Percentiles rank a stretch among this genome's conserved stretches.
Evolutionary conservation across 2,329 filamentous ascomycete genomes (phyloP).

Genomic region (Claviceps sp.): DNA sequence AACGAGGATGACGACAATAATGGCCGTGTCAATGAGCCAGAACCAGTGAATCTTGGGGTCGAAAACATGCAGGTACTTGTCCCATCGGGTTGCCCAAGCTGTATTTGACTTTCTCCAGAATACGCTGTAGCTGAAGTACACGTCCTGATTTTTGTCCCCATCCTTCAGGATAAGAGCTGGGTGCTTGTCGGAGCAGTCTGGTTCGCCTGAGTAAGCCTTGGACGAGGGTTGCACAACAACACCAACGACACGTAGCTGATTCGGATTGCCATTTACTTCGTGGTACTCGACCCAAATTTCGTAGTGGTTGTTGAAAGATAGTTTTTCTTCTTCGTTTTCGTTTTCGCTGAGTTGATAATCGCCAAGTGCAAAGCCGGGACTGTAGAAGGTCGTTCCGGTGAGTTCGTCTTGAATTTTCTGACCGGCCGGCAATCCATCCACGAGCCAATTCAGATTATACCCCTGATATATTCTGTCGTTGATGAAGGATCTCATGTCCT

Average conservation of each 20-base stretch:
- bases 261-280: conserved; percentile 49
- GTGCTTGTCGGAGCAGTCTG: conserved; percentile 49
- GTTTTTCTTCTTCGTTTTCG: conserved; percentile 38
- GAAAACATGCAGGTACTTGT: conserved; percentile 95
- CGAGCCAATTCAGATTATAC: conserved; percentile 90
- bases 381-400: conserved; percentile 72
- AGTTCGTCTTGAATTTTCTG: conserved; percentile 67
- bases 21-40: conserved; percentile 87
- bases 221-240: conserved; percentile 80
- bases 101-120: conserved; percentile 76
- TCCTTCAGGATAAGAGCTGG: conserved; percentile 50
- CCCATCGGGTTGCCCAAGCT: conserved; percentile 94
- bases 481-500: conserved; percentile 60
- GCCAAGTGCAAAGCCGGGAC: conserved; percentile 56
- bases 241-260: conserved; percentile 78
- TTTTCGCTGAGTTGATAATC: conserved; percentile 43
- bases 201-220: conserved; percentile 40
- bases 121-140: conserved; percentile 85
- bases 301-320: conserved; percentile 83
- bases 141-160: conserved; percentile 38
- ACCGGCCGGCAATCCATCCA: conserved; percentile 86
- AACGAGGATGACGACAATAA: conserved; percentile 85
- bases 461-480: conserved; percentile 71
- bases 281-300: conserved; percentile 92
- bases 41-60: conserved; percentile 99